Evolutionary conservation across 2,329 filamentous ascomycete species (phyloP).

Genomic region (Fusarium hainanense): DNA sequence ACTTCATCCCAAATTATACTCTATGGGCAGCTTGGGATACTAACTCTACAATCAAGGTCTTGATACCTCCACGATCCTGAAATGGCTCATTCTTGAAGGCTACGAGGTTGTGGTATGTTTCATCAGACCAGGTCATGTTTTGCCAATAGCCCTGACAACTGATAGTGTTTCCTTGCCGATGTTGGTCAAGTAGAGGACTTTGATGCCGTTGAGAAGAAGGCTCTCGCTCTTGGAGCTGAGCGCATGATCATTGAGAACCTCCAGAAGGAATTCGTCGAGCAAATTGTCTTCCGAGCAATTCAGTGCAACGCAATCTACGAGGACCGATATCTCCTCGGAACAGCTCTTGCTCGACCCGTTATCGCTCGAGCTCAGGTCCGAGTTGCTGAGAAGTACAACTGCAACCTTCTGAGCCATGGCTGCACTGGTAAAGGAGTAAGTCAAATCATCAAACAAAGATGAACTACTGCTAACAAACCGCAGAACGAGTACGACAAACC

Average conservation of each 20-base stretch:
- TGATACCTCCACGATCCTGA: slow-evolving; percentile 55
- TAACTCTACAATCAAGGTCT: slow-evolving; percentile 46
- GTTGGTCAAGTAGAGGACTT: slow-evolving; percentile 78
- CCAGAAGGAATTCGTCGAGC: slow-evolving; percentile 77
- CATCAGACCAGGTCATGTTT: too few relatives aligned
- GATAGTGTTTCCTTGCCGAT: slow-evolving; percentile 65
- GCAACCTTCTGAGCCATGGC: slow-evolving; percentile 58
- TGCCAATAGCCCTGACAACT: slow-evolving; percentile 12
- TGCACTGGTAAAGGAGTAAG: slow-evolving; percentile 72
- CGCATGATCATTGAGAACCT: slow-evolving; percentile 69
- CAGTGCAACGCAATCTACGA: slow-evolving; percentile 60
- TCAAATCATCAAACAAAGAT: neutral
- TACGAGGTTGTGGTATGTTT: slow-evolving; percentile 34
- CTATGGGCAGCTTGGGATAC: neutral
- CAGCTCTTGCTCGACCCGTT: slow-evolving; percentile 71
- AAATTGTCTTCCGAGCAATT: slow-evolving; percentile 80
- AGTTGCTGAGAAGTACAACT: slow-evolving; percentile 52
- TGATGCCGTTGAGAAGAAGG: slow-evolving; percentile 75
- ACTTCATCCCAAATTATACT: neutral
- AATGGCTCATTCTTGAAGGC: slow-evolving; percentile 52
- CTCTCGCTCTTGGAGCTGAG: slow-evolving; percentile 53
- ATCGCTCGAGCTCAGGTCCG: slow-evolving; percentile 66
- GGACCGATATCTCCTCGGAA: slow-evolving; percentile 60
- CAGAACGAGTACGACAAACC: slow-evolving; percentile 46
- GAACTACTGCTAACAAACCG: slow-evolving; percentile 2